Conservation (phyloP, 192 early-diverging fungal species). For the Allomyces macrogynus region DNA sequence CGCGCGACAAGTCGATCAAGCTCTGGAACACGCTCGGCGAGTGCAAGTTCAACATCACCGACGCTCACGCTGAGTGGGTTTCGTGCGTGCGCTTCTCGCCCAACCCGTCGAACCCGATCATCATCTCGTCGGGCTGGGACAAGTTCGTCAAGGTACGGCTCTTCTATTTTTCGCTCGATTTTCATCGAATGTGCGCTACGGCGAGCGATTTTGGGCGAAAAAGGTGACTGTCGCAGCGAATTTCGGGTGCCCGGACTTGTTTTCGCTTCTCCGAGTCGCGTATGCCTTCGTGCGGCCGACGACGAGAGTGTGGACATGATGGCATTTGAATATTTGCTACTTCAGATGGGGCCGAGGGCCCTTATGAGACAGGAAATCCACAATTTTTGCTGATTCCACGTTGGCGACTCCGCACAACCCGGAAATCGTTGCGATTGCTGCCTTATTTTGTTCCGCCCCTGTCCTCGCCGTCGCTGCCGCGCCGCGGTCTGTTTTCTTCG, state of each 20-base stretch:
- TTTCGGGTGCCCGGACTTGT: slow-evolving; percentile 5
- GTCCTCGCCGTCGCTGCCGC: too few species aligned
- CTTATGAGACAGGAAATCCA: slow-evolving; percentile 38
- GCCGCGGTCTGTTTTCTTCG: too few species aligned
- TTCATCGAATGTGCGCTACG: too few species aligned
- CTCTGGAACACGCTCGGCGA: slow-evolving; percentile 99
- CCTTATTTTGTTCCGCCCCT: too few species aligned
- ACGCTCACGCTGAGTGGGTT: slow-evolving; percentile 96
- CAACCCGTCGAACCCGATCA: slow-evolving; percentile 93
- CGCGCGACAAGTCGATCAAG: slow-evolving; percentile 98
- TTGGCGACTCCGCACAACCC: too few species aligned
- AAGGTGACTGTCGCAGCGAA: neutral
- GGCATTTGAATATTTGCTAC: slow-evolving; percentile 48
- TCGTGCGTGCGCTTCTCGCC: slow-evolving; percentile 98
- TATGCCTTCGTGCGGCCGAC: neutral
- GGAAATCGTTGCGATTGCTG: too few species aligned
- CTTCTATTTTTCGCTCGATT: neutral
- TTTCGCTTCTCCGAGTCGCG: slow-evolving; percentile 6
- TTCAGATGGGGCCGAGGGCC: slow-evolving; percentile 33
- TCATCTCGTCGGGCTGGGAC: slow-evolving; percentile 97
- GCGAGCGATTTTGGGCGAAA: too few species aligned
- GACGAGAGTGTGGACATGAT: slow-evolving; percentile 11
- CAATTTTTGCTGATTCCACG: slow-evolving; percentile 6
- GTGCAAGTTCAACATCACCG: slow-evolving; percentile 98
- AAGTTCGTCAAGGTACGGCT: slow-evolving; percentile 91